Base-by-base conservation (phyloP, 192 early-diverging fungal genomes). In the Gaertneriomyces semiglobifer region DNA sequence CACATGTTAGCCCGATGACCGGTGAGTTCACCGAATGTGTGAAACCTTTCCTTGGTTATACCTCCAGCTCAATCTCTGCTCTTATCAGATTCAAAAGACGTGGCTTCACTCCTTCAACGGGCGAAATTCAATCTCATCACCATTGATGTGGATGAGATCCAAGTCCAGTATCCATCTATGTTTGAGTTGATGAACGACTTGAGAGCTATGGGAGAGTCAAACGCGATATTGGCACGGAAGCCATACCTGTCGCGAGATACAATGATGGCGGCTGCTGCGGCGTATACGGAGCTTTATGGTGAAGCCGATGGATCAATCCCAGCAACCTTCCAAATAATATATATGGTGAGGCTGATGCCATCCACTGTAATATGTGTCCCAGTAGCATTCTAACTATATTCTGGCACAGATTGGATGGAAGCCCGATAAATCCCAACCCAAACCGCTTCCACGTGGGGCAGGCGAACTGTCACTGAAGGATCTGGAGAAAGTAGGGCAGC, bases 391-490 rank as follows among this genome's bases (percentile, higher is more conserved):
- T 52, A 20, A 6, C n/a, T 20, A 0, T 52, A 5, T 6, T 6
- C 20, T 6, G n/a, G 50, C n/a, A 12, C 73, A 87, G 89, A 94
- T 98, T 78, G 93, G 93, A 39, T 98, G 93, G 95, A 98, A 96
- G 71, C 92, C 93, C 4, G 86, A 91, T 43, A 74, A 82, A 16
- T 86, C 86, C 25, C 92, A 93, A 64, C 92, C 92, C 48, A 84
- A 90, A 58, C 93, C 95, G 5, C 72, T 88, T 53, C 70, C 86
- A 39, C 82, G 93, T 44, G 95, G 95, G 11, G 89, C 92, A 4
- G 93, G 83, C 6, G 78, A 86, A 63, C 69, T 82, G 14, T 94
- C 92, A 44, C 79, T 98, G 16, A 95, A 94, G 63, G 54, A 51
- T 9, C 45, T 77, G 25, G 60, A 67, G 54, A 56, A n/a, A n/a